Conservation (phyloP, 1,284 basidiomycete species). For the Marasmius oreades region DNA sequence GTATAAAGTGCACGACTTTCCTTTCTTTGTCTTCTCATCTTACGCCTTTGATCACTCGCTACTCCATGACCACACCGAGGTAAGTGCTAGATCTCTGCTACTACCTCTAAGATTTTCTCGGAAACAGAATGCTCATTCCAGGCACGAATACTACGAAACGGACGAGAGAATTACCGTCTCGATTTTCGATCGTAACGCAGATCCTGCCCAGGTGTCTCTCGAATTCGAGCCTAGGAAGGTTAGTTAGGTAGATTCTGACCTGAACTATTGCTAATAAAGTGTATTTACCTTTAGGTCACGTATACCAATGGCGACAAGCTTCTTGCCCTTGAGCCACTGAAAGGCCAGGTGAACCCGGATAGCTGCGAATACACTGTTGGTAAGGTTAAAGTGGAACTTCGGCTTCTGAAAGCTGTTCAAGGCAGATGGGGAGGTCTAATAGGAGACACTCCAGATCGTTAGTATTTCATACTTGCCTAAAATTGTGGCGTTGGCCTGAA, state of each 20-base stretch:
- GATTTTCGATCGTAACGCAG: constrained; percentile 77
- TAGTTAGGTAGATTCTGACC: constrained; percentile 14
- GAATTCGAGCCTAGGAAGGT: constrained; percentile 66
- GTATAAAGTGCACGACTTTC: background rate
- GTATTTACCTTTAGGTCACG: constrained; percentile 37
- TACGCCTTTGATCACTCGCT: background rate
- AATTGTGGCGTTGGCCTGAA: background rate
- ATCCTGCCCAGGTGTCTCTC: constrained; percentile 60
- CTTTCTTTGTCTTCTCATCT: too few relatives aligned
- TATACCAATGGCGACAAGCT: constrained; percentile 65
- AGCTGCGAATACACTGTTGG: constrained; percentile 67
- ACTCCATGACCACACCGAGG: constrained; percentile 41
- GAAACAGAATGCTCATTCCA: constrained; percentile 28
- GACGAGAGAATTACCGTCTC: constrained; percentile 72
- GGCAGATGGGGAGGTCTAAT: constrained; percentile 78
- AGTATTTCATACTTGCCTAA: too few relatives aligned
- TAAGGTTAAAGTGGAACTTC: constrained; percentile 81
- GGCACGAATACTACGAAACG: constrained; percentile 88
- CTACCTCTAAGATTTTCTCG: too few relatives aligned
- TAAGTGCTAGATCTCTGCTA: constrained; percentile 18
- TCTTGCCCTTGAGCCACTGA: constrained; percentile 71
- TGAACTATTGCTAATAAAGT: background rate
- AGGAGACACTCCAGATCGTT: constrained; percentile 73
- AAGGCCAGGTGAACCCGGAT: constrained; percentile 71
- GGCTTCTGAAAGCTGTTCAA: constrained; percentile 56